Evolutionary conservation across 2,329 filamentous ascomycete species (phyloP).

Genomic region (Ciborinia camelliae): DNA sequence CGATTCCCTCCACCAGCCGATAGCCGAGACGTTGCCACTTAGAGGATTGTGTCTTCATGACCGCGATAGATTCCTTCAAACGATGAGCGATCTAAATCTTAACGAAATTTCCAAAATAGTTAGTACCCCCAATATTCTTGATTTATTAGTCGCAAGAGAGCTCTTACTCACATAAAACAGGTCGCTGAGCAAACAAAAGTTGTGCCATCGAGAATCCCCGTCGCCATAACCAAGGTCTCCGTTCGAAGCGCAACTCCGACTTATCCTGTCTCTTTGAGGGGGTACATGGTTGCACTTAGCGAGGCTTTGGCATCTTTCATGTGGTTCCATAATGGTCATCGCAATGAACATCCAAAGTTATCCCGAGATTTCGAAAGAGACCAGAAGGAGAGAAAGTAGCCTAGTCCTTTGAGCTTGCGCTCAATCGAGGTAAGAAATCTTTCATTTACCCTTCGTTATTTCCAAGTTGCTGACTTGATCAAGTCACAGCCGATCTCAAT

Average conservation of each 20-base stretch:
- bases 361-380: neutral
- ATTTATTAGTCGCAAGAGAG: neutral
- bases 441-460: neutral
- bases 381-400: neutral
- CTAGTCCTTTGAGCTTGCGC: neutral
- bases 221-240: neutral
- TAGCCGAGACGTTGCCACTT: neutral
- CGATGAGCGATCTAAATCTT: neutral
- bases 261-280: too few species aligned
- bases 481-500: neutral
- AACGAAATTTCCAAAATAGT: neutral
- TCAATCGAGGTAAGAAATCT: neutral
- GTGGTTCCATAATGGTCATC: neutral
- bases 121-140: neutral
- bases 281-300: neutral
- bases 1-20: neutral
- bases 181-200: neutral
- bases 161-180: neutral
- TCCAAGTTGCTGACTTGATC: neutral
- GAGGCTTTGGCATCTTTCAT: neutral
- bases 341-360: neutral
- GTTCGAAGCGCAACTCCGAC: neutral
- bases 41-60: neutral
- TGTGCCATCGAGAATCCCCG: neutral
- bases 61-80: neutral